Evolutionary conservation across 176 grass and related monocot species (phyloP), one percentile per base, ranked within the genome.

Genomic region (Eragrostis curvula): DNA sequence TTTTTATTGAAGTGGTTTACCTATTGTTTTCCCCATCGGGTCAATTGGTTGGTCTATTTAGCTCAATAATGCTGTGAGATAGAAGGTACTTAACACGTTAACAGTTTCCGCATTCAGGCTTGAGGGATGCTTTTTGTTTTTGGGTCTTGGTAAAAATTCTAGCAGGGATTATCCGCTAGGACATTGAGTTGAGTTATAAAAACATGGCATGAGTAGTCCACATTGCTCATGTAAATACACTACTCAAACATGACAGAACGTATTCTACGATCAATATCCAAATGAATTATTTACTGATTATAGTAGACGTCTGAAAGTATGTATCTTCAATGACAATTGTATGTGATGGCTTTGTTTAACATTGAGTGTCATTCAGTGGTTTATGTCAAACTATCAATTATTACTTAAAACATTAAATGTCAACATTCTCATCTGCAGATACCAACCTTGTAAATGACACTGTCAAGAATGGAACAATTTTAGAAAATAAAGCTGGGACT

Each of bases 401-500:
- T 23, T 57, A 12, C 21, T 67, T 18, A 30, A 40, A 45, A 21
- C 64, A 11, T 27, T 61, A 28, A 27, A 61, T 61, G 5, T 14
- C 11, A 23, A 28, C 58, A 66, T 59, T 55, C 5, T 29, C 12
- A 9, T 47, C 11, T 81, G 60, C 23, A 86, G 85, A 47, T 68
- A 28, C 7, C 18, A 50, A 47, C 10, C 13, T 49, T 86, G 23
- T 12, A 68, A 74, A 9, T 24, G 42, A 18, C 27, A 15, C 9
- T 48, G 0, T 23, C 12, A 47, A 58, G 18, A 73, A 48, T 46
- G 30, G 12, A 63, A 66, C 57, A 46, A 16, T 55, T 66, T 53
- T 74, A 50, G 61, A 40, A 17, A 73, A 68, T 27, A 80, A 75
- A 86, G 28, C 27, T 40, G 50, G 18, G 40, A 21, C 30, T 18